These are phyloP conservation scores for Rhodotorula sp. DNA, from an alignment of 1,284 basidiomycete species.

Conservation along the genomic window DNA sequence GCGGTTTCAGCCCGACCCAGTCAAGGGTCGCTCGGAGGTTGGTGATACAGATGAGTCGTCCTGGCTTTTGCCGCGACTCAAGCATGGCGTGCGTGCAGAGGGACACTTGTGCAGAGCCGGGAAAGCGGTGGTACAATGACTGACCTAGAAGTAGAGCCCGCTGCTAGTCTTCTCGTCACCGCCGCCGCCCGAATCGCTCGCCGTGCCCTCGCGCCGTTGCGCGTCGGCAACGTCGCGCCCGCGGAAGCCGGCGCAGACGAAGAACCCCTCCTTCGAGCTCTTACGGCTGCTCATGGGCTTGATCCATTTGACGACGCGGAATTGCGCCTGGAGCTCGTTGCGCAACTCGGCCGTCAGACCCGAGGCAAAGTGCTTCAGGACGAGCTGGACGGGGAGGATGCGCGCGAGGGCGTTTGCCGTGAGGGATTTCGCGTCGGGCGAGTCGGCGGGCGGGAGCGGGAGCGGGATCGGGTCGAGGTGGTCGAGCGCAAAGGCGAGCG, in stretches of 20 bases:
- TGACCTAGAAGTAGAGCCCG: background rate
- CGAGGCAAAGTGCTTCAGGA: conserved; percentile 39
- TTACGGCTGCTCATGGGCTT: conserved; percentile 33
- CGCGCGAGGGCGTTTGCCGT: background rate
- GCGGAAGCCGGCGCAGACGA: conserved; percentile 35
- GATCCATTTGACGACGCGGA: conserved; percentile 31
- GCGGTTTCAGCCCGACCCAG: too few relatives aligned
- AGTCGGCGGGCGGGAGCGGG: background rate
- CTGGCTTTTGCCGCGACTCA: too few relatives aligned
- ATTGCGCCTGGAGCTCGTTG: conserved; percentile 11
- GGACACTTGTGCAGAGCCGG: too few relatives aligned
- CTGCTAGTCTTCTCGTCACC: background rate
- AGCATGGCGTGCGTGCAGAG: background rate
- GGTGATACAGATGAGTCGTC: too few relatives aligned
- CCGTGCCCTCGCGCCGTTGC: too few relatives aligned
- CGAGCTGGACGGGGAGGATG: conserved; percentile 10
- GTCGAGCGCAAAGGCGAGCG: conserved; percentile 48
- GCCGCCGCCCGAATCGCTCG: background rate
- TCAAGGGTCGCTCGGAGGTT: too few relatives aligned
- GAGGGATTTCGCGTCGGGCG: background rate
- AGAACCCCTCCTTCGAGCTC: conserved; percentile 36
- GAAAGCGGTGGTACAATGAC: background rate
- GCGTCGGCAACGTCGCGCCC: background rate
- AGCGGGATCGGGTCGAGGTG: conserved; percentile 3
- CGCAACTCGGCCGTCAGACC: conserved; percentile 20